Evolutionary conservation across 148 eudicot species (phyloP).

Genomic region (Rhododendron griersonianum): DNA sequence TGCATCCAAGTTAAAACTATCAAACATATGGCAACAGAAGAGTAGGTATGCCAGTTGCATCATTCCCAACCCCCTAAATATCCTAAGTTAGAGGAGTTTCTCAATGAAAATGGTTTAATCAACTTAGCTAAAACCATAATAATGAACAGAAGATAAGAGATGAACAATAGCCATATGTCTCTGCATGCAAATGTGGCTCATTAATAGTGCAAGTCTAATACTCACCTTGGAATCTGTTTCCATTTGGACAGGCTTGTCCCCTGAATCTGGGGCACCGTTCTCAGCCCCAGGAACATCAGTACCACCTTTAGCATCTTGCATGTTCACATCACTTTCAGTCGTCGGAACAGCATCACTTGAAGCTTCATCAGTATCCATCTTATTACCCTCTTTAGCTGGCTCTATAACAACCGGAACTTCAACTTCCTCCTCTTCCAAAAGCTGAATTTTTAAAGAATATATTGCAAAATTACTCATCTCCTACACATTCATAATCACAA

Average conservation of each 20-base stretch:
- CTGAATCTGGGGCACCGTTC: conserved; percentile 72
- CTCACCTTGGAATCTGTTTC: conserved; percentile 83
- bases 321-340: conserved; percentile 59
- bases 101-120: neutral
- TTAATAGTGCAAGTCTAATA: neutral
- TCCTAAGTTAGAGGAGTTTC: neutral
- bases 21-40: neutral
- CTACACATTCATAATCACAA: neutral
- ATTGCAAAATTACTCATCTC: neutral
- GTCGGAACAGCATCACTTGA: conserved; percentile 33
- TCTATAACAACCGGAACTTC: conserved; percentile 77
- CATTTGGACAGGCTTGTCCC: conserved; percentile 69
- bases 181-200: no score
- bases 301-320: conserved; percentile 72
- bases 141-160: neutral
- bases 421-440: conserved; percentile 83
- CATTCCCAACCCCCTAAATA: neutral
- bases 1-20: neutral
- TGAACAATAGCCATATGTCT: neutral
- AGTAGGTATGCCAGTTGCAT: neutral
- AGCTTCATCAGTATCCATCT: conserved; percentile 75
- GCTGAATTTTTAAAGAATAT: conserved; percentile 32
- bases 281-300: conserved; percentile 44
- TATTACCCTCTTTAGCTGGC: conserved; percentile 38
- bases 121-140: neutral